Evolutionary conservation across 768 basidiomycete genomes (phyloP), one percentile per base, ranked within the genome.

Genomic region (Hortiboletus flavorubellus): DNA sequence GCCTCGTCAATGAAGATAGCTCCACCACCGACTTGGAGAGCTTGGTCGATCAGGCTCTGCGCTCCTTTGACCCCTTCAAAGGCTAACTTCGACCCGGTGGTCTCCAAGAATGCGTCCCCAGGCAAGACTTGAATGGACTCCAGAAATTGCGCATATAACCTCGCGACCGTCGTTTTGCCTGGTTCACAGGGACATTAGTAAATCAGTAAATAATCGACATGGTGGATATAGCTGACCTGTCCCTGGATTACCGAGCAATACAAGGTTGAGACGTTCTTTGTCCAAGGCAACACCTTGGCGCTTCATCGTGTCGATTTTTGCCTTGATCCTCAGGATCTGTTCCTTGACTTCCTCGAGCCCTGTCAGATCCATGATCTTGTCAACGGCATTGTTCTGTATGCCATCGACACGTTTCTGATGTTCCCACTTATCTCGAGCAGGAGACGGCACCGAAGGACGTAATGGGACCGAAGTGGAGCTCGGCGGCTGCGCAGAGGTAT

Each of bases 1-100:
- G 87, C 85, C 61, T 89, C 87, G 59, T 89, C 87, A 30, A 88
- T 73, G 64, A 89, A 88, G 37, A 89, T 76, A 1, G 79, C 73
- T 0, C 87, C 87, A 46, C 87, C 86, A 0, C 85, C 86, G 3
- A 72, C 77, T 2, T 68, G 73, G 30, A 81, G 50, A 2, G 82
- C 70, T 0, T 69, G 62, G 37, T 81, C 75, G 12, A 88, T 60
- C 14, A 76, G 64, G 0, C 14, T 23, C n/a, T 62, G 59, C 2
- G 60, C 60, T 5, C 59, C 60, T n/a, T 10, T 10, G 0, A 87
- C 79, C 1, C 85, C 85, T 21, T 85, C 82, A 46, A 77, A 75
- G 2, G 84, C 78, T 16, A 88, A 63, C 1, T 76, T 72, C 1
- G 87, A 75, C 0, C 87, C 86, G 0, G 85, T 85, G 0, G 83